A percentile compares a stretch with the other conserved stretches of the same genome.
These are phyloP conservation scores for Botrytis elliptica DNA, from an alignment of 2,329 filamentous ascomycete genomes.

Conservation along the genomic window DNA sequence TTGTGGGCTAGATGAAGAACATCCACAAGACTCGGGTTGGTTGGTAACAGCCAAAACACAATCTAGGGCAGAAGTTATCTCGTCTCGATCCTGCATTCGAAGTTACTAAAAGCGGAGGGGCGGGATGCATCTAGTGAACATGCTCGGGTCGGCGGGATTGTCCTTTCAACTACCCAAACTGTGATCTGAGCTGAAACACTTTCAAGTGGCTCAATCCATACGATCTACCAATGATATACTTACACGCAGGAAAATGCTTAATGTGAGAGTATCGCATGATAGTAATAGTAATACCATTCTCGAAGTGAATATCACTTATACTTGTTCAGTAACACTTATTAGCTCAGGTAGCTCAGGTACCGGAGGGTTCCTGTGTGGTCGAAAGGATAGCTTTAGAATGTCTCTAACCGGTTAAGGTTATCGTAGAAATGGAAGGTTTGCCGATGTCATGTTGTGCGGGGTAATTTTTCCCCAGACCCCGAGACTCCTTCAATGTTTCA, in stretches of 20 bases:
- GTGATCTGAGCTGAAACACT: background rate
- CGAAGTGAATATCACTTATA: background rate
- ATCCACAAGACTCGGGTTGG: background rate
- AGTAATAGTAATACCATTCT: background rate
- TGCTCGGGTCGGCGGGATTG: background rate
- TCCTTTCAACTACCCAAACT: background rate
- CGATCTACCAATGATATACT: background rate
- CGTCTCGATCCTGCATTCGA: background rate
- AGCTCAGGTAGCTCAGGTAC: background rate
- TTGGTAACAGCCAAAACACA: too few relatives aligned
- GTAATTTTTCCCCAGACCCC: background rate
- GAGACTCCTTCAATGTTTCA: background rate
- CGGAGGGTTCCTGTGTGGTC: background rate
- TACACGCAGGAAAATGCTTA: background rate
- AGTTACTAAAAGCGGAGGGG: background rate
- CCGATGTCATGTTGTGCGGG: slow-evolving; percentile 16
- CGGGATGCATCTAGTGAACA: too few relatives aligned
- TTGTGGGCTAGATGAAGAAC: background rate
- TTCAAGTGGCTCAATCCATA: background rate
- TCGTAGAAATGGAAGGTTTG: slow-evolving; percentile 8
- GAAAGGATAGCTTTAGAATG: background rate
- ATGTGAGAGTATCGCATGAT: background rate
- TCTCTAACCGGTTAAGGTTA: too few relatives aligned
- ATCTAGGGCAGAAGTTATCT: background rate
- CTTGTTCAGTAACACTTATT: background rate